These are phyloP conservation scores for Fusarium camptoceras DNA, from an alignment of 2,329 filamentous ascomycete species.

Conservation along the genomic window DNA sequence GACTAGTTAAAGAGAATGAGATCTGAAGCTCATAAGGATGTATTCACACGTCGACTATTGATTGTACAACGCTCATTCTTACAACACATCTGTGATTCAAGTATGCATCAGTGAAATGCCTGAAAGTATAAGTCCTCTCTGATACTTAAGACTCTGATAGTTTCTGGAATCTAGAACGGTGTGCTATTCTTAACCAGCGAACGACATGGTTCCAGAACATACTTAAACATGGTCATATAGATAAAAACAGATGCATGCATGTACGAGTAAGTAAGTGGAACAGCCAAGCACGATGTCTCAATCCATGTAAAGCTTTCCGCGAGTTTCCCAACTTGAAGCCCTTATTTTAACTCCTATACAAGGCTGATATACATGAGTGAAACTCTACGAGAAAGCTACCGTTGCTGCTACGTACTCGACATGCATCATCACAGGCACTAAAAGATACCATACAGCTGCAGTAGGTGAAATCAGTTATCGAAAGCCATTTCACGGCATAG, in stretches of 20 bases:
- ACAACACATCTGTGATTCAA: neutral
- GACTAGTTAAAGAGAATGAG: neutral
- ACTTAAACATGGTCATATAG: neutral
- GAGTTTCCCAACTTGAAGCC: conserved; percentile 2
- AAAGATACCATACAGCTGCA: neutral
- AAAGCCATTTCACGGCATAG: neutral
- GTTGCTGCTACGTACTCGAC: neutral
- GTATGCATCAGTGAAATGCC: neutral
- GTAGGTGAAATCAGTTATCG: neutral
- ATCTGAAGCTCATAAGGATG: neutral
- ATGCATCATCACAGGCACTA: conserved; percentile 13
- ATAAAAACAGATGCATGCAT: neutral
- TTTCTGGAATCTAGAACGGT: neutral
- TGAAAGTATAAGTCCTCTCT: neutral
- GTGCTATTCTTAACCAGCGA: neutral
- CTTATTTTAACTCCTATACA: neutral
- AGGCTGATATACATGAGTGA: neutral
- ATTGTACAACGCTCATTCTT: neutral
- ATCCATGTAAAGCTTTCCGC: neutral
- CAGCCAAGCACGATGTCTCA: neutral
- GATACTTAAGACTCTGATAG: neutral
- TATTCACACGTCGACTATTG: neutral
- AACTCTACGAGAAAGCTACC: neutral
- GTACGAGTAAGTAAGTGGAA: neutral
- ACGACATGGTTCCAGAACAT: neutral